Percentiles rank a stretch among this genome's conserved stretches.
These are phyloP conservation scores for Acanthamoeba lenticulata DNA, from an alignment of 208 protist species.

Conservation along the genomic window DNA sequence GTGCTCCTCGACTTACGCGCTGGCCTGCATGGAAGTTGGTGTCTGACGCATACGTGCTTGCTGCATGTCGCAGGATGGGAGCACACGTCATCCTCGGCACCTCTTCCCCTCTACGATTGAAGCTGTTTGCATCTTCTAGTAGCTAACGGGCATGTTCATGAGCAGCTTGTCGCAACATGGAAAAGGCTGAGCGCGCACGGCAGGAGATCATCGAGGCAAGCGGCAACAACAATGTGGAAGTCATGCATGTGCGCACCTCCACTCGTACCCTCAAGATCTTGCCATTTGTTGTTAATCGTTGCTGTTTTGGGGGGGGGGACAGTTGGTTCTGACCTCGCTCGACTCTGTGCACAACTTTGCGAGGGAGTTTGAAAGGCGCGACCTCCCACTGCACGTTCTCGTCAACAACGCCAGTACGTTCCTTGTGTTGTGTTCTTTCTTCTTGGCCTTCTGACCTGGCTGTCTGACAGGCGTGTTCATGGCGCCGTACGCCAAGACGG, in stretches of 20 bases:
- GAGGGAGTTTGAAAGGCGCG: neutral
- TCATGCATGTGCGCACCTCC: neutral
- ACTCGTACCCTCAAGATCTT: neutral
- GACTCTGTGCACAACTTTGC: neutral
- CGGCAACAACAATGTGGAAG: neutral
- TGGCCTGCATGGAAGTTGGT: neutral
- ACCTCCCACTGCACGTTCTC: neutral
- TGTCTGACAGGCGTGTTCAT: constrained; percentile 33
- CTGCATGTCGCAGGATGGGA: neutral
- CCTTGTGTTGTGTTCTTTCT: neutral
- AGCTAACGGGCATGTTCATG: neutral
- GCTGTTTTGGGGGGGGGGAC: neutral
- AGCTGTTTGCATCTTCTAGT: too few relatives aligned
- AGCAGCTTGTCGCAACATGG: neutral
- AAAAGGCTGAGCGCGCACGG: neutral
- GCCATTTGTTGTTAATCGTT: neutral
- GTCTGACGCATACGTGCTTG: neutral
- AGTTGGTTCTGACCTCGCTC: constrained; percentile 4
- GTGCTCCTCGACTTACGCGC: neutral
- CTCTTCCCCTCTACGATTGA: neutral
- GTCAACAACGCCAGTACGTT: constrained; percentile 27
- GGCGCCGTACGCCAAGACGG: neutral
- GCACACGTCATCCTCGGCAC: constrained; percentile 4
- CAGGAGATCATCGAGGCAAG: neutral
- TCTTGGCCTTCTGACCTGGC: neutral